Base-by-base conservation (phyloP, 176 grass and related monocot genomes). In the Microstegium vimineum region DNA sequence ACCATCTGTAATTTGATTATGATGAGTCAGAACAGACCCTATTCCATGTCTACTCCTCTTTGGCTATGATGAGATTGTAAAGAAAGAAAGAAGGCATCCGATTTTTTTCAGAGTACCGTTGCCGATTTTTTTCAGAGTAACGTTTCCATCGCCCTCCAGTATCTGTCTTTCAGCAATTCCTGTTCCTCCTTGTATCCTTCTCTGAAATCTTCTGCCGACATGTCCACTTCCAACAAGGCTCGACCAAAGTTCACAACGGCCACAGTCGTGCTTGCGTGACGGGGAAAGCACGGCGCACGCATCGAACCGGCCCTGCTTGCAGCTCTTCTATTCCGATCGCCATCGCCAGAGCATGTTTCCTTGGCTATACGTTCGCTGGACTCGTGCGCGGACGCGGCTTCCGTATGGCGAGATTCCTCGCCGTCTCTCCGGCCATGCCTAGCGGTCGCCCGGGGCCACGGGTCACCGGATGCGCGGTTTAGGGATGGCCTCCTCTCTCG, bases 371-470 rank as follows among this genome's bases (percentile, higher is more conserved):
- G 9, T 27, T 17, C 31, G 14, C 69, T 75, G 82, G 70, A 81
- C 2, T 75, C 57, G 61, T 37, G 69, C 14, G 32, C n/a, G 8
- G 38, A 62, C 9, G 32, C 69, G 69, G 47, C 40, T 54, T 46
- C 71, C 70, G 71, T 63, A 71, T 62, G 71, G 71, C 52, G 7
- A 81, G 87, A 89, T 89, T 85, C 87, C 60, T 61, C 74, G 56
- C 54, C 41, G 81, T 30, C n/a, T 66, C 71, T 51, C 36, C 30
- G 66, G 65, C 82, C 82, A 81, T 63, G 43, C 41, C 51, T 54
- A 42, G 10, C 27, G 82, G 87, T 61, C 68, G 46, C 17, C 46
- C 1, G 46, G 46, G 46, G n/a, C n/a, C n/a, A n/a, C n/a, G n/a
- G n/a, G 51, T 20, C 6, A 22, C 17, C 10, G 52, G 37, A 38